phyloP scores from a whole-genome alignment of 768 basidiomycete genomes.

The Boletus reticulatus region DNA sequence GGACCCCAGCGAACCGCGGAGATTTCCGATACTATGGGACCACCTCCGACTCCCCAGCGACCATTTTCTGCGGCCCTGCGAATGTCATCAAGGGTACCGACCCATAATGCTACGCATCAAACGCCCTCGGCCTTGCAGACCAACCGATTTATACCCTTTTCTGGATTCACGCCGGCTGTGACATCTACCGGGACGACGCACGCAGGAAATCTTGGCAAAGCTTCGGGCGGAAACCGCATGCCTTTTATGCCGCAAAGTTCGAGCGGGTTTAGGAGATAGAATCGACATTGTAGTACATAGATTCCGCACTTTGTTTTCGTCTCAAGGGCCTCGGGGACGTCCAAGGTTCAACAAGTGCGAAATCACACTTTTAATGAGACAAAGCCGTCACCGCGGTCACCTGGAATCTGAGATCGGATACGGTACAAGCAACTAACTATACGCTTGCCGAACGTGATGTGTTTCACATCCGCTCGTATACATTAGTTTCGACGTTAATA shows the following conservation, averaged over 20 bases:
- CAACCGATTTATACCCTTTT: slow-evolving; percentile 32
- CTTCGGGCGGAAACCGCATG: slow-evolving; percentile 45
- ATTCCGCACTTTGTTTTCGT: neutral
- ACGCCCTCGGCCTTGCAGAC: slow-evolving; percentile 18
- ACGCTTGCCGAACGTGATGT: too few species aligned
- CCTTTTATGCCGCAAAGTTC: slow-evolving; percentile 47
- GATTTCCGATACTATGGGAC: slow-evolving; percentile 42
- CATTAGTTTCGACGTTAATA: too few species aligned
- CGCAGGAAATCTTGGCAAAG: slow-evolving; percentile 4
- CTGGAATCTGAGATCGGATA: too few species aligned
- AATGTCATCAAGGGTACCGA: slow-evolving; percentile 27
- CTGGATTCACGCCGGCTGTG: slow-evolving; percentile 15
- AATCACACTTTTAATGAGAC: too few species aligned
- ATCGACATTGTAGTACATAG: neutral
- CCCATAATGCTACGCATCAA: slow-evolving; percentile 10
- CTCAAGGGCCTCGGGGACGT: neutral
- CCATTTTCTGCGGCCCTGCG: slow-evolving; percentile 23
- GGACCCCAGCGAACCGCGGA: slow-evolving; percentile 24
- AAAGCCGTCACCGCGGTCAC: too few species aligned
- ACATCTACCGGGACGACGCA: slow-evolving; percentile 21
- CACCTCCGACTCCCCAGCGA: slow-evolving; percentile 49
- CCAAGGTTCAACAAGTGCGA: too few species aligned
- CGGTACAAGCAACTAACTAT: too few species aligned
- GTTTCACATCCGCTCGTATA: too few species aligned
- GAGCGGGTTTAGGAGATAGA: slow-evolving; percentile 30